Conservation (phyloP, 2,329 filamentous ascomycete species). For the Phaeomoniella chlamydospora region DNA sequence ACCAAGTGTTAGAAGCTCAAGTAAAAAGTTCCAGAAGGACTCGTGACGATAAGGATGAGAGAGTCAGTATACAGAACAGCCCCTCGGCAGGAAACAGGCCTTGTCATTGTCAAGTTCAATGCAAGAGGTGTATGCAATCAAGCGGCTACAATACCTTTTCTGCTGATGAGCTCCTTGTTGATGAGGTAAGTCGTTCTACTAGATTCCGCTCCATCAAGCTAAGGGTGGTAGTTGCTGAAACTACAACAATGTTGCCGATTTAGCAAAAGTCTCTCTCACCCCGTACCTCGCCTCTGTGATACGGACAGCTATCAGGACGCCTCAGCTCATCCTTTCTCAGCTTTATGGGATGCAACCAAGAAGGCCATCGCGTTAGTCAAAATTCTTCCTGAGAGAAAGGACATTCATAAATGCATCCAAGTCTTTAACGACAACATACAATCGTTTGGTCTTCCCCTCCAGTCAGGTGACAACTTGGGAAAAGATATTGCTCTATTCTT, state of each 20-base stretch:
- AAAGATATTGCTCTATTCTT: slow-evolving; percentile 1
- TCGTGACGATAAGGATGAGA: not conserved
- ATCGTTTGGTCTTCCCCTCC: slow-evolving; percentile 1
- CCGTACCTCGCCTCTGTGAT: not conserved
- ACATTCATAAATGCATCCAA: not conserved
- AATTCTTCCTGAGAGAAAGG: slow-evolving; percentile 2
- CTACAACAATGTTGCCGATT: too few species aligned
- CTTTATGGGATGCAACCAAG: slow-evolving; percentile 1
- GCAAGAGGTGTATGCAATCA: too few species aligned
- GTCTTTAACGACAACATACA: slow-evolving; percentile 1
- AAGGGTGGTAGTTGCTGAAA: too few species aligned
- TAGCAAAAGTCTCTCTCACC: slow-evolving; percentile 1
- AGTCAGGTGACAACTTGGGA: not conserved
- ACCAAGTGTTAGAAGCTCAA: not conserved
- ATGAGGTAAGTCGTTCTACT: too few species aligned
- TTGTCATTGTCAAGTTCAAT: too few species aligned
- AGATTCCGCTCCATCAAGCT: too few species aligned
- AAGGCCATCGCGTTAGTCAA: not conserved
- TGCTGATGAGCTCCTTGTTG: too few species aligned
- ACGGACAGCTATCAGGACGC: slow-evolving; percentile 3
- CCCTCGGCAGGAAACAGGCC: too few species aligned
- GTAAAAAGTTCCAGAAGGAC: not conserved
- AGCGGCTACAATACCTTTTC: too few species aligned
- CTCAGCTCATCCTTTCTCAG: slow-evolving; percentile 2
- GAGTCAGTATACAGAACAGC: too few species aligned